Percentiles rank a stretch among this genome's conserved stretches.
Conservation (phyloP, 192 early-diverging fungal species). For the Coemansia sp. region DNA sequence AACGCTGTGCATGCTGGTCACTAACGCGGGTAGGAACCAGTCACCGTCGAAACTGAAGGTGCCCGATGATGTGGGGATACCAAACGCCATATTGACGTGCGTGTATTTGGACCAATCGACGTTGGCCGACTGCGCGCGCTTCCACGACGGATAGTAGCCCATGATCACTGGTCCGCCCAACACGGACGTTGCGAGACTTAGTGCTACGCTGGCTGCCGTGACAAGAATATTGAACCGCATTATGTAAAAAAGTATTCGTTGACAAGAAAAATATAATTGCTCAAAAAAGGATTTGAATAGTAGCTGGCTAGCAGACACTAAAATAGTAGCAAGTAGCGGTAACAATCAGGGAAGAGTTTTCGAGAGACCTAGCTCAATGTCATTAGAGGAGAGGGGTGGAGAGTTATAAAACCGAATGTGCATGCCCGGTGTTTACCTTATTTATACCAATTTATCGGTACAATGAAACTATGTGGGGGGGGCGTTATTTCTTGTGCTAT, state of each 20-base stretch:
- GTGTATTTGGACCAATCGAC: conserved; percentile 58
- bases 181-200: conserved; percentile 16
- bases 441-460: not conserved
- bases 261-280: not conserved
- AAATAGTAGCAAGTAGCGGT: not conserved
- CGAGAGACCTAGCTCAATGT: no score
- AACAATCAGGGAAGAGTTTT: not conserved
- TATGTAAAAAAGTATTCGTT: not conserved
- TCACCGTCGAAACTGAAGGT: conserved; percentile 36
- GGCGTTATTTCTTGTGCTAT: not conserved
- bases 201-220: conserved; percentile 23
- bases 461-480: not conserved
- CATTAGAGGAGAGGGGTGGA: not conserved
- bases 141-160: conserved; percentile 48
- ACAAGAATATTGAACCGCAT: conserved; percentile 37
- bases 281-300: not conserved
- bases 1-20: conserved; percentile 47
- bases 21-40: conserved; percentile 34
- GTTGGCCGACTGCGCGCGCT: conserved; percentile 11
- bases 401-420: not conserved
- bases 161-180: conserved; percentile 17
- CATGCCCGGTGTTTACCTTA: not conserved
- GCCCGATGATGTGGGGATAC: conserved; percentile 33
- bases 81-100: conserved; percentile 70
- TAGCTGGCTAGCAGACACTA: not conserved